These are phyloP conservation scores for Yamadazyma kitorensis DNA, from an alignment of 805 yeast genomes.

Conservation along the genomic window DNA sequence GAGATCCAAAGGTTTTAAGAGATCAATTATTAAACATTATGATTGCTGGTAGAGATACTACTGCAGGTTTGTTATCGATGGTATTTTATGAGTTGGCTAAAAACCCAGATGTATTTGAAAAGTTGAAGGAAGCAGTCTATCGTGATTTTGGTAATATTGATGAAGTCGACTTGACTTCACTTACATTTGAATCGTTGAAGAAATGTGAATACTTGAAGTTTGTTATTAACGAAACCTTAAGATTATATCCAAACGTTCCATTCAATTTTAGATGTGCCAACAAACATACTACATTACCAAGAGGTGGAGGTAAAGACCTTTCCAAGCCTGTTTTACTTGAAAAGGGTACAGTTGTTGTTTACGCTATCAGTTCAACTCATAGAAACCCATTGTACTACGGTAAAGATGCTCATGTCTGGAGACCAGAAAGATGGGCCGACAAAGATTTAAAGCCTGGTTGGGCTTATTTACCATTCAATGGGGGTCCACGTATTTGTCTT, in stretches of 20 bases:
- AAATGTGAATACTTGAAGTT: conserved; percentile 31
- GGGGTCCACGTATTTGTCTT: conserved; percentile 54
- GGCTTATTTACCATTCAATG: conserved; percentile 53
- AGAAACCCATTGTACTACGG: conserved; percentile 41
- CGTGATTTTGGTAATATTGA: conserved; percentile 25
- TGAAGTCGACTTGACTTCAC: conserved; percentile 19
- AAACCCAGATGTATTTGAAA: conserved; percentile 27
- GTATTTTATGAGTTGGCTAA: conserved; percentile 30
- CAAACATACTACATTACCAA: conserved; percentile 30
- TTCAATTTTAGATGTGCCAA: conserved; percentile 30
- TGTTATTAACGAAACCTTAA: conserved; percentile 29
- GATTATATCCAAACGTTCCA: conserved; percentile 37
- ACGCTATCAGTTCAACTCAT: conserved; percentile 42
- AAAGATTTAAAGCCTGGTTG: conserved; percentile 35
- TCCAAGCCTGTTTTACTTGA: conserved; percentile 36
- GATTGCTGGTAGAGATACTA: conserved; percentile 40
- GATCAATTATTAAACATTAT: conserved; percentile 42
- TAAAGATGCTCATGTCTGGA: conserved; percentile 40
- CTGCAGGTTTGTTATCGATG: conserved; percentile 33
- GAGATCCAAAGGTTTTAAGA: conserved; percentile 32
- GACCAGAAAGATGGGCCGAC: conserved; percentile 49
- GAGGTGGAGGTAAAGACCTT: conserved; percentile 39
- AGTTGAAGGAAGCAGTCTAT: conserved; percentile 25
- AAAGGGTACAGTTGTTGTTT: conserved; percentile 43
- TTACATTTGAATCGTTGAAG: conserved; percentile 34